These are phyloP conservation scores for Boechera stricta DNA, from an alignment of 345 rosid genomes.

Conservation along the genomic window DNA sequence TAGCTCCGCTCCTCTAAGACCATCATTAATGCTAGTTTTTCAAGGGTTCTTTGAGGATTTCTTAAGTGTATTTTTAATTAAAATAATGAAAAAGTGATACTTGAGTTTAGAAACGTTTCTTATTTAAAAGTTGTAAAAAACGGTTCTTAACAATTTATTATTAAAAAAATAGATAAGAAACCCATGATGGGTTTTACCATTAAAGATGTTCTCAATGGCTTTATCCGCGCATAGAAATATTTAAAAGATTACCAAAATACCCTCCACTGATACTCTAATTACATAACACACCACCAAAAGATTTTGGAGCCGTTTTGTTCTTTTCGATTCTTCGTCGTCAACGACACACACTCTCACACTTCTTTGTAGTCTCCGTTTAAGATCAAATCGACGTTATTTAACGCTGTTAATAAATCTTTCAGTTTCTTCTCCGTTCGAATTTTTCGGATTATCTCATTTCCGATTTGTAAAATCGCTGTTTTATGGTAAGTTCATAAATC, in stretches of 20 bases:
- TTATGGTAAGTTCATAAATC: constrained; percentile 53
- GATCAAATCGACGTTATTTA: constrained; percentile 28
- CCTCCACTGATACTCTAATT: constrained; percentile 35
- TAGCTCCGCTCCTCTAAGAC: too few species aligned
- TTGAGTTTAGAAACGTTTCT: too few species aligned
- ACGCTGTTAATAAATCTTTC: constrained; percentile 51
- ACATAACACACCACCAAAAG: constrained; percentile 17
- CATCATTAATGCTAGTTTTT: too few species aligned
- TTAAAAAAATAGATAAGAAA: too few species aligned
- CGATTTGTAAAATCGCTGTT: constrained; percentile 37
- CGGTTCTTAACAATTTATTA: too few species aligned
- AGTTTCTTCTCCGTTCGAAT: constrained; percentile 32
- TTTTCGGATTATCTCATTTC: constrained; percentile 14
- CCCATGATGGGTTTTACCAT: too few species aligned
- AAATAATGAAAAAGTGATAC: too few species aligned
- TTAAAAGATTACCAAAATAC: constrained; percentile 40
- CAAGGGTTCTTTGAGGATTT: too few species aligned
- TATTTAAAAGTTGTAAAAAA: too few species aligned
- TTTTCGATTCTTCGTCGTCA: constrained; percentile 8
- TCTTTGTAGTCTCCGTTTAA: constrained; percentile 32
- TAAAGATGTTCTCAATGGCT: constrained; percentile 22
- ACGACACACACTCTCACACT: constrained; percentile 24
- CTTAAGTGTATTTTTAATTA: too few species aligned
- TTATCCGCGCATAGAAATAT: constrained; percentile 46
- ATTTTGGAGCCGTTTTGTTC: constrained; percentile 32